A percentile compares a stretch with the other conserved stretches of the same genome.
phyloP scores from a whole-genome alignment of 768 basidiomycete species.

The Xerocomellus amylosporus region DNA sequence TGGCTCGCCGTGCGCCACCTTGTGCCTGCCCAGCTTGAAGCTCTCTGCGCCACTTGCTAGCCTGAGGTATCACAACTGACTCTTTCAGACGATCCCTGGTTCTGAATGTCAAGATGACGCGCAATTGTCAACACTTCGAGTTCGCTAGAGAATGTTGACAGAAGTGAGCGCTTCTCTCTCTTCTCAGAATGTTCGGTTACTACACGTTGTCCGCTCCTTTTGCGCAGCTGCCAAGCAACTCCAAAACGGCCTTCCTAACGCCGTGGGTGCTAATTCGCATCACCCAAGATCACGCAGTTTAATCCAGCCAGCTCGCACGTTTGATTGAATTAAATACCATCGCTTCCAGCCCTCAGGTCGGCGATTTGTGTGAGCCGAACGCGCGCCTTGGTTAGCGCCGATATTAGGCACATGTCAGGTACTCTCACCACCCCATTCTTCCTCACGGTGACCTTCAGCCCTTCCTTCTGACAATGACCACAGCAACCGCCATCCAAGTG shows the following conservation, averaged over 20 bases:
- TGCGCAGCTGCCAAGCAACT: neutral
- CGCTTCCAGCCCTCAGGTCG: neutral
- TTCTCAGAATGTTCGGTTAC: neutral
- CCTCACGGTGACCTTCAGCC: neutral
- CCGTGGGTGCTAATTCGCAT: constrained; percentile 2
- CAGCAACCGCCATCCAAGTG: constrained; percentile 7
- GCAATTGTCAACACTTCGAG: too few species aligned
- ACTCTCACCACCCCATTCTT: neutral
- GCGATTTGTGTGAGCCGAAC: constrained; percentile 2
- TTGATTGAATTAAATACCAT: neutral
- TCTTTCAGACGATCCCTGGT: too few species aligned
- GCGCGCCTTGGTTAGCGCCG: neutral
- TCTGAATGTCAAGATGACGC: too few species aligned
- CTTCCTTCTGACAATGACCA: constrained; percentile 11
- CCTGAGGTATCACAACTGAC: too few species aligned
- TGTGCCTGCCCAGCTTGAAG: neutral
- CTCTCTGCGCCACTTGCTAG: too few species aligned
- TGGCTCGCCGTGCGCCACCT: neutral
- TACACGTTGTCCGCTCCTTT: too few species aligned
- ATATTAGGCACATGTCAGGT: constrained; percentile 2
- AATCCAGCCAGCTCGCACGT: constrained; percentile 11
- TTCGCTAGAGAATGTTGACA: neutral
- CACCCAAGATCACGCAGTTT: too few species aligned
- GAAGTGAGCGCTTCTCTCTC: neutral
- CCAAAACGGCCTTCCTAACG: neutral